A percentile compares a stretch with the other conserved stretches of the same genome.
phyloP scores from a whole-genome alignment of 2,329 filamentous ascomycete genomes.

The Penicillium sclerotiorum region DNA sequence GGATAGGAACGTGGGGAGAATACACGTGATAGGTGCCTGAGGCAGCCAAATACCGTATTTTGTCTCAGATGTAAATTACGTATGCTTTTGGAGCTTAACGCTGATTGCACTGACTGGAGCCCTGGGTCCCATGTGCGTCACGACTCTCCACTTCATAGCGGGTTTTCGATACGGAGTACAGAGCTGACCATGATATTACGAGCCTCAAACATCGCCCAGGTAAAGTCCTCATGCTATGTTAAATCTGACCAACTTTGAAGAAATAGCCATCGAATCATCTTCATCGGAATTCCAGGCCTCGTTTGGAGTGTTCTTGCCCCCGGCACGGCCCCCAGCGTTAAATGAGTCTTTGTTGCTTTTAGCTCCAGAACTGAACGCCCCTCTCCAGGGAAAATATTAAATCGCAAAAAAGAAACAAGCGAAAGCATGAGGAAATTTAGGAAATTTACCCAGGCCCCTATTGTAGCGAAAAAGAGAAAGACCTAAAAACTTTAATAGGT shows the following conservation, averaged over 20 bases:
- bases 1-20: neutral
- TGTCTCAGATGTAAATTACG: no score
- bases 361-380: no score
- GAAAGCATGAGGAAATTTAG: no score
- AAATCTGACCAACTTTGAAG: neutral
- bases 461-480: no score
- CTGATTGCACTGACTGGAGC: neutral
- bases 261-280: no score
- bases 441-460: no score
- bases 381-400: neutral
- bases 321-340: constrained; percentile 1
- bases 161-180: constrained; percentile 13
- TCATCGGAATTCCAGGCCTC: neutral
- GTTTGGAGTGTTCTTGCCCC: neutral
- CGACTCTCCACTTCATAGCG: constrained; percentile 25
- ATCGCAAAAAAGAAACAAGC: no score
- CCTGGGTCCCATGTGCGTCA: constrained; percentile 25
- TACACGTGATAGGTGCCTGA: neutral
- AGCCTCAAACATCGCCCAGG: neutral
- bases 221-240: neutral
- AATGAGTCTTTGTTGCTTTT: neutral
- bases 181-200: no score
- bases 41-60: neutral
- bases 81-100: no score
- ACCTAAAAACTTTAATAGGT: neutral